These are phyloP conservation scores for Xenosphaeropsis pyriputrescens DNA, from an alignment of 2,329 filamentous ascomycete species.

Conservation along the genomic window DNA sequence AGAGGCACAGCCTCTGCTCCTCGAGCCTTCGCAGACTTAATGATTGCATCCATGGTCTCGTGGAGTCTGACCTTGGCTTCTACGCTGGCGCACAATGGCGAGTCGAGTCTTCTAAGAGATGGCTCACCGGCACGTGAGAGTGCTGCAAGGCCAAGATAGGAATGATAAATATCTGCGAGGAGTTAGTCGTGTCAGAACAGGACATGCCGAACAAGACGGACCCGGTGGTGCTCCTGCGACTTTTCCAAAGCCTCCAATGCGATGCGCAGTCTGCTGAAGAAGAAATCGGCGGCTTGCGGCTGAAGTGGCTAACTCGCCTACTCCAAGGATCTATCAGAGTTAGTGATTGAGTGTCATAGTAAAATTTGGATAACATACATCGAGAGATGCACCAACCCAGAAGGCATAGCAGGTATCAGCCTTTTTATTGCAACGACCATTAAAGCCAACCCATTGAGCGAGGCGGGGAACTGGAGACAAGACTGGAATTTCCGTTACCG, in stretches of 20 bases:
- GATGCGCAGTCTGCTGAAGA: constrained; percentile 73
- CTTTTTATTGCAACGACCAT: constrained; percentile 80
- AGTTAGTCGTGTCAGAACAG: constrained; percentile 2
- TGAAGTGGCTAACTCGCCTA: constrained; percentile 40
- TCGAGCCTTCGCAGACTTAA: no score
- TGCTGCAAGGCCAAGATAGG: constrained; percentile 73
- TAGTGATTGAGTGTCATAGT: constrained; percentile 2
- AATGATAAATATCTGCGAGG: constrained; percentile 61
- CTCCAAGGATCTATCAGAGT: constrained; percentile 35
- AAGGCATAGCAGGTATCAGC: constrained; percentile 94
- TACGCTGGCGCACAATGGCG: constrained; percentile 59
- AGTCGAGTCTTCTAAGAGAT: constrained; percentile 57
- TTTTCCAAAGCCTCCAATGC: constrained; percentile 74
- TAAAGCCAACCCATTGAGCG: constrained; percentile 53
- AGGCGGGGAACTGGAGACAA: constrained; percentile 7
- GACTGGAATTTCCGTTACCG: background rate
- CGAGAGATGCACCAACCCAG: constrained; percentile 63
- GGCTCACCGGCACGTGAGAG: constrained; percentile 60
- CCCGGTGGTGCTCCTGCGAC: constrained; percentile 52
- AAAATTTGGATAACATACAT: constrained; percentile 17
- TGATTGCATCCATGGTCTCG: constrained; percentile 1
- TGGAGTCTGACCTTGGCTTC: constrained; percentile 36
- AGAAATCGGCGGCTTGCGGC: constrained; percentile 60
- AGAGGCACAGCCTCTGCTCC: no score
- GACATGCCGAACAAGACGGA: constrained; percentile 11